Percentiles rank a stretch among this genome's conserved stretches.
Evolutionary conservation across 345 rosid species (phyloP).

Genomic region (Camelina laxa): DNA sequence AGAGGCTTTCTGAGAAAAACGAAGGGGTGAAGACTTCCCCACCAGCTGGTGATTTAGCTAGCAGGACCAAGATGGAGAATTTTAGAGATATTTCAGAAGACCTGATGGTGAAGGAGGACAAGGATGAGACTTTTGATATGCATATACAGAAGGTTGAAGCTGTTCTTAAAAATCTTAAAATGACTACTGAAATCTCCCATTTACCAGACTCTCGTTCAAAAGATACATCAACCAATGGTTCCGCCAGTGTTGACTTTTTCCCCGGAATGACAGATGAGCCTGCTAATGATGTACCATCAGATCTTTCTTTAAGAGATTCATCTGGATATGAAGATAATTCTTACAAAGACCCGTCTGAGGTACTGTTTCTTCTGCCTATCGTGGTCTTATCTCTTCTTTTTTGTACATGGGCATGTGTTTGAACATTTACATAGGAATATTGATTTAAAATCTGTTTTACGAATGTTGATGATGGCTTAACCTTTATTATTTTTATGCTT

Average conservation of each 20-base stretch:
- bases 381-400: neutral
- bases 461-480: constrained; percentile 4
- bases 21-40: constrained; percentile 42
- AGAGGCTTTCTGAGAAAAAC: constrained; percentile 59
- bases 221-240: constrained; percentile 25
- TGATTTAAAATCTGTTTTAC: constrained; percentile 14
- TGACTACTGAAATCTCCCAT: constrained; percentile 45
- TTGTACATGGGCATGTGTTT: constrained; percentile 1
- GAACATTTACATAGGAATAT: constrained; percentile 7
- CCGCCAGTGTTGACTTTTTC: constrained; percentile 24
- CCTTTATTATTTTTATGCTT: constrained; percentile 33
- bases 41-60: constrained; percentile 35
- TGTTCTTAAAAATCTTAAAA: constrained; percentile 51
- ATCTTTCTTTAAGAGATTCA: constrained; percentile 23
- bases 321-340: constrained; percentile 23
- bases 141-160: constrained; percentile 52
- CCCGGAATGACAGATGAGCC: constrained; percentile 35
- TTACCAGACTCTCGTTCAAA: constrained; percentile 32
- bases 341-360: constrained; percentile 51
- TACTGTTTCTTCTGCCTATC: constrained; percentile 34
- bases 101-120: constrained; percentile 30
- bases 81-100: constrained; percentile 27
- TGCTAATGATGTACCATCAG: constrained; percentile 22
- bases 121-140: constrained; percentile 49
- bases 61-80: constrained; percentile 37